Evolutionary conservation across 2,329 filamentous ascomycete genomes (phyloP), one percentile per base, ranked within the genome.

Genomic region (Neurospora sp.): DNA sequence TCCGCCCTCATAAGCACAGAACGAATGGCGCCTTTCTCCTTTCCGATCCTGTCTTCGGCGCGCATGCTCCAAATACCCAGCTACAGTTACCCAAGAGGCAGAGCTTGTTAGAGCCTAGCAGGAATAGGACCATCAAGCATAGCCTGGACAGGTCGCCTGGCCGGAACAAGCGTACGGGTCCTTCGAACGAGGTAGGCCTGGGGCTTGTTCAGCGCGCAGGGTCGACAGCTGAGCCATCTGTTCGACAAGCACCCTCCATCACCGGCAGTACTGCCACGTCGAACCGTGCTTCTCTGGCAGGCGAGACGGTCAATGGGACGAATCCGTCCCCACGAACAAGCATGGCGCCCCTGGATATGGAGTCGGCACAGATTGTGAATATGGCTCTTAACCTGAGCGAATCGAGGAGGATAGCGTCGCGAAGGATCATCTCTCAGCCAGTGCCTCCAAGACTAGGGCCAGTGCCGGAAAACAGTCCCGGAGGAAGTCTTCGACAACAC

Each of bases 371-470:
- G 79, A 96, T 98, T 73, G 93, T 98, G 57, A 93, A 93, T 76
- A 92, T 98, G 87, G 95, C 95, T 1, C 81, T 98, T 74, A 96
- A 91, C 73, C 81, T 98, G 67, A 97, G 92, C 81, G 93, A 97
- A 79, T 92, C 90, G 76, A 88, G 89, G 73, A 88, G 88, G 77
- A 85, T 85, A 80, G 91, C 83, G 72, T 88, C 82, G 79, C 87
- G 83, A 79, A 86, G 82, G 79, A 88, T 78, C 78, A 85, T 80
- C 74, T 87, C 76, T 69, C 87, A 77, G 77, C 86, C 79, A 69
- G 82, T 81, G 41, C 87, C 81, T 38, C 86, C 83, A 66, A 83
- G 81, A 52, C 81, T 85, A 69, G 82, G 83, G 4, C 86, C 87
- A 4, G 76, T 87, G 3, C 83, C 87, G 4, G 81, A 87, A 77